Evolutionary conservation across 495 filamentous ascomycete species (phyloP).

Genomic region (Penicillium nucicola): DNA sequence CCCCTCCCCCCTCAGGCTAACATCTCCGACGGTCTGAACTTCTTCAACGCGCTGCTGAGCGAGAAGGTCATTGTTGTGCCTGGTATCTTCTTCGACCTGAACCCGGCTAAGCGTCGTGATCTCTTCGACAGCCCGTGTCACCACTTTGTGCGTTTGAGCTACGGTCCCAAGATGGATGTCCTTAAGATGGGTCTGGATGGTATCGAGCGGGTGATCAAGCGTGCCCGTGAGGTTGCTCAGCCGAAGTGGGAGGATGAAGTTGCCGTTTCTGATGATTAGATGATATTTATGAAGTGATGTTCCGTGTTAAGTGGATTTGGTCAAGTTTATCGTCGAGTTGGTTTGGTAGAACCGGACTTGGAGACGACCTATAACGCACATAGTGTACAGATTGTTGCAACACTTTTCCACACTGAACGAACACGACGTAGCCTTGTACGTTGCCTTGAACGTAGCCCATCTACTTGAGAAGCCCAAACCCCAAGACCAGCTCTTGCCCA

Average conservation of each 20-base stretch:
- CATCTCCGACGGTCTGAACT: conserved; percentile 90
- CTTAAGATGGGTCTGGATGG: conserved; percentile 82
- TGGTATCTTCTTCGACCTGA: conserved; percentile 81
- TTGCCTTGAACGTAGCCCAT: too few species aligned
- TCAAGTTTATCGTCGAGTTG: neutral
- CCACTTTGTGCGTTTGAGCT: conserved; percentile 88
- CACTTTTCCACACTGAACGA: too few species aligned
- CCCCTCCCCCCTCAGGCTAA: conserved; percentile 45
- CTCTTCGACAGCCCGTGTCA: conserved; percentile 95
- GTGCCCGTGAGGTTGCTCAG: conserved; percentile 33
- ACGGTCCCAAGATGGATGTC: conserved; percentile 87
- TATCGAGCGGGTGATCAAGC: conserved; percentile 71
- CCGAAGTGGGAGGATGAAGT: conserved; percentile 39
- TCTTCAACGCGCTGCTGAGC: conserved; percentile 88
- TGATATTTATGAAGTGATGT: neutral
- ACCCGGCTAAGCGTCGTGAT: conserved; percentile 84
- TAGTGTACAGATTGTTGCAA: too few species aligned
- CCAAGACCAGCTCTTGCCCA: too few species aligned
- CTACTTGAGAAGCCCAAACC: too few species aligned
- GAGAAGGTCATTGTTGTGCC: conserved; percentile 96
- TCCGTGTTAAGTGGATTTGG: too few species aligned
- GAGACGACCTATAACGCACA: too few species aligned
- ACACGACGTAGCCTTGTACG: too few species aligned
- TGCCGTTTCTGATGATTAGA: conserved; percentile 39
- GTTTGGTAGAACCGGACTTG: neutral